Base-by-base conservation (phyloP, 2,329 filamentous ascomycete genomes). In the Microcera coccophila region DNA sequence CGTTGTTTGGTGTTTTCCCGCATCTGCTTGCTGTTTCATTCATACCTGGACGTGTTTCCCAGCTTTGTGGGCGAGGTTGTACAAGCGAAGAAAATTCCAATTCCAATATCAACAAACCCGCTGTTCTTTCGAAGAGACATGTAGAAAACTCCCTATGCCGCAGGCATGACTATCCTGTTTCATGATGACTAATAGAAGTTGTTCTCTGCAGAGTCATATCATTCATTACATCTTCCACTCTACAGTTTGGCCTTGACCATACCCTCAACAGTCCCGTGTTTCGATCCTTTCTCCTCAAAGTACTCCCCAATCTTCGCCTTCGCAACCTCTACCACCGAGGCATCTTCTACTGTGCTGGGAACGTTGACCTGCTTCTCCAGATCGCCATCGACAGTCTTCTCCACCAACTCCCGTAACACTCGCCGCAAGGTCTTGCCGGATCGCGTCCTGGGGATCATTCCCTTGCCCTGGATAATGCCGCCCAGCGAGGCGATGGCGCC, bases 361-460 rank as follows among this genome's bases (percentile, higher is more conserved):
- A 91, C 79, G 48, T 74, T 74, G 2, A 95, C 84, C 36, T 78
- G 71, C 62, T 81, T 85, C 14, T 84, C 82, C 54, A 85, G 85
- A 19, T 90, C 79, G 1, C 79, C 87, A 46, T 84, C 76, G 4
- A 84, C 81, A 1, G 81, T 89, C 60, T 94, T 88, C 69, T 96
- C 90, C 14, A 95, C 69, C 52, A 96, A 68, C 67, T 95, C 87
- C 22, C 87, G 75, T 62, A 96, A 67, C 22, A 95, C 88, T 18
- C 90, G 74, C 3, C 90, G 75, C 45, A 96, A 66, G 4, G 89
- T 95, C 76, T 96, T 97, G 20, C 91, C 91, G n/a, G 84, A 89
- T 20, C 90, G 71, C 14, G 91, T 96, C 71, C 90, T 90, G 5
- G 91, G 90, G 39, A 96, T 95, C 76, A 95, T 90, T 14, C 84